phyloP scores from a whole-genome alignment of 768 basidiomycete genomes.

The Tulasnella sp. region DNA sequence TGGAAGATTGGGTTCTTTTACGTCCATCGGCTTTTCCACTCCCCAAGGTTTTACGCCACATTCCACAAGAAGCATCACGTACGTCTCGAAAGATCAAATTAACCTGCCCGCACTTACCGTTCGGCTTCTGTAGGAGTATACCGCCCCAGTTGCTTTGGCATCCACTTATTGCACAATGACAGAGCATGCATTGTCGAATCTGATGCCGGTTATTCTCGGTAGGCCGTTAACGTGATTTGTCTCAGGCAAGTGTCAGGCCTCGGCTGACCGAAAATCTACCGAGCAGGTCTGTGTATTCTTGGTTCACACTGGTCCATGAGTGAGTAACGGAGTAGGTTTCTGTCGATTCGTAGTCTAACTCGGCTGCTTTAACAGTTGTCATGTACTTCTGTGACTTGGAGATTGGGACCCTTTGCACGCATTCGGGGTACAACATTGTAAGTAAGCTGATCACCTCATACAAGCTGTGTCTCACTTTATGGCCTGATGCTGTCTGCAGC shows the following conservation, averaged over 20 bases:
- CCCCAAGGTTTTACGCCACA: neutral
- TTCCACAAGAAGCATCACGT: slow-evolving; percentile 13
- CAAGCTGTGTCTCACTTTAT: neutral
- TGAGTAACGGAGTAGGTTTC: neutral
- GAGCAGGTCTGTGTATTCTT: neutral
- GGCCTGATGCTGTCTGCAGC: neutral
- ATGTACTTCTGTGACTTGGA: slow-evolving; percentile 9
- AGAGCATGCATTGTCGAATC: neutral
- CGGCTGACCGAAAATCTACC: neutral
- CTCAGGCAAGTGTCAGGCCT: neutral
- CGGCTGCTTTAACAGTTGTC: neutral
- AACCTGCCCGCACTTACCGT: neutral
- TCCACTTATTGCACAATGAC: slow-evolving; percentile 1
- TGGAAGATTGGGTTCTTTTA: slow-evolving; percentile 7
- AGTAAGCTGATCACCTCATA: neutral
- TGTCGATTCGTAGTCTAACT: neutral
- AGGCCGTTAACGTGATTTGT: neutral
- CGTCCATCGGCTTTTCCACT: slow-evolving; percentile 7
- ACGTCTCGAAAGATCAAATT: neutral
- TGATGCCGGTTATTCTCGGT: slow-evolving; percentile 9
- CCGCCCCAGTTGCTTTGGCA: slow-evolving; percentile 9
- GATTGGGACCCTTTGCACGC: neutral
- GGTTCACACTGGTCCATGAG: slow-evolving; percentile 8
- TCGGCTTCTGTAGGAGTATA: slow-evolving; percentile 4
- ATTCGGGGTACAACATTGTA: slow-evolving; percentile 13